phyloP scores from a whole-genome alignment of 2,329 filamentous ascomycete species.

The Diaporthe citri region DNA sequence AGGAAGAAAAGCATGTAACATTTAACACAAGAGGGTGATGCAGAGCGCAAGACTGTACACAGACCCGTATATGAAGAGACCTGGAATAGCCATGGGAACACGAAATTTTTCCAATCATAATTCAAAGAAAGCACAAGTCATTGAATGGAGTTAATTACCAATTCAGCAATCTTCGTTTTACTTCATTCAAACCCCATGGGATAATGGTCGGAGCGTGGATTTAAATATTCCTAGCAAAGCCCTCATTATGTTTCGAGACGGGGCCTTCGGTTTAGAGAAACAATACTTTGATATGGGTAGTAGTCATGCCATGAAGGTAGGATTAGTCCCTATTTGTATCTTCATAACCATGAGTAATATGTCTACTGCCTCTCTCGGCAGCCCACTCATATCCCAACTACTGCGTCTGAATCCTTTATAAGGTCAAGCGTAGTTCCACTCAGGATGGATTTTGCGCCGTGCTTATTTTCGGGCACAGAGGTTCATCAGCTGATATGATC shows the following conservation, averaged over 20 bases:
- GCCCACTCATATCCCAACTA: rapidly evolving
- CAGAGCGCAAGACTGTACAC: no score
- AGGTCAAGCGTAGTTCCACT: not conserved
- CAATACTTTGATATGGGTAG: not conserved
- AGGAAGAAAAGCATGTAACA: not conserved
- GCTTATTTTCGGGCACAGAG: not conserved
- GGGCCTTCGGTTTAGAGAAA: no score
- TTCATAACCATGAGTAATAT: not conserved
- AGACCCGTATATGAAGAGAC: no score
- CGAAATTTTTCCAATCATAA: no score
- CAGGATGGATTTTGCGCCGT: not conserved
- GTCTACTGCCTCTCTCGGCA: not conserved
- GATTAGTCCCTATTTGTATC: not conserved
- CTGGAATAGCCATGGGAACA: no score
- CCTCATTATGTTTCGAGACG: not conserved
- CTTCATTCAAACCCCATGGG: no score
- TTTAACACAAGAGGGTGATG: not conserved
- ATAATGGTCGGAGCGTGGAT: not conserved
- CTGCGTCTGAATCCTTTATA: not conserved
- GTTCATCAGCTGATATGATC: not conserved
- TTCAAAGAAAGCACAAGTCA: no score
- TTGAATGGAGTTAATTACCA: no score
- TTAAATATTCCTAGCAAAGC: not conserved
- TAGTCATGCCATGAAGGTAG: not conserved
- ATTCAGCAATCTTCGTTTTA: not conserved